Conservation (phyloP, 768 basidiomycete species). For the Termitomyces sp. region DNA sequence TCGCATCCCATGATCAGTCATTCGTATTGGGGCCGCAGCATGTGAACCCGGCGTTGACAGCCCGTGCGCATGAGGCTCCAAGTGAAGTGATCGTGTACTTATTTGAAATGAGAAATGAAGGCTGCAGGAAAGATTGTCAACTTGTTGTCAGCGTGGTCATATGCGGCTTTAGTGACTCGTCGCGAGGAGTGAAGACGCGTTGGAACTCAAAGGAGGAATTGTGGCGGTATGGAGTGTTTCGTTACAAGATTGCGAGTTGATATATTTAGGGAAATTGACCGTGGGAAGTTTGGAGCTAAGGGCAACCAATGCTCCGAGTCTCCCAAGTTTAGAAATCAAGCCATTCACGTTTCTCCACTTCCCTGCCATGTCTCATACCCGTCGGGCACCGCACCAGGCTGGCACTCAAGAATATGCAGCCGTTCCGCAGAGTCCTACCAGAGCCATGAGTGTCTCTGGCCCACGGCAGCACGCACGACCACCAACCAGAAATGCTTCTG, state of each 20-base stretch:
- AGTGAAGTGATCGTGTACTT: not conserved
- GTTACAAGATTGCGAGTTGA: not conserved
- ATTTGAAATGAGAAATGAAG: not conserved
- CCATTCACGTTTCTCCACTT: slow-evolving; percentile 17
- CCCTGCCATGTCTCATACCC: slow-evolving; percentile 35
- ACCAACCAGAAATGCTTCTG: slow-evolving; percentile 19
- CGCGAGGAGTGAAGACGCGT: too few relatives aligned
- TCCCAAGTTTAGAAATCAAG: slow-evolving; percentile 10
- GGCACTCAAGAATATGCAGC: slow-evolving; percentile 58
- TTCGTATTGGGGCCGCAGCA: not conserved
- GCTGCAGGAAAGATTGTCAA: not conserved
- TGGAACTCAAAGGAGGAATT: not conserved
- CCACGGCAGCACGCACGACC: slow-evolving; percentile 19
- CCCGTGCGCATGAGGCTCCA: not conserved
- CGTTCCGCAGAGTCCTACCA: slow-evolving; percentile 61
- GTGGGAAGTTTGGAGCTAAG: slow-evolving; percentile 7
- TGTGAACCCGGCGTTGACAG: not conserved
- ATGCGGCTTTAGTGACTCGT: not conserved
- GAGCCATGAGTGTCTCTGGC: slow-evolving; percentile 18
- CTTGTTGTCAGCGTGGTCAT: not conserved
- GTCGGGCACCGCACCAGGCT: slow-evolving; percentile 36
- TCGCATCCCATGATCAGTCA: not conserved
- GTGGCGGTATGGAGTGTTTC: too few relatives aligned
- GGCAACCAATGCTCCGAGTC: not conserved
- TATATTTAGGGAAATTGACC: slow-evolving; percentile 1